Base-by-base conservation (phyloP, 441 rosid species). In the Aleurites moluccanus region DNA sequence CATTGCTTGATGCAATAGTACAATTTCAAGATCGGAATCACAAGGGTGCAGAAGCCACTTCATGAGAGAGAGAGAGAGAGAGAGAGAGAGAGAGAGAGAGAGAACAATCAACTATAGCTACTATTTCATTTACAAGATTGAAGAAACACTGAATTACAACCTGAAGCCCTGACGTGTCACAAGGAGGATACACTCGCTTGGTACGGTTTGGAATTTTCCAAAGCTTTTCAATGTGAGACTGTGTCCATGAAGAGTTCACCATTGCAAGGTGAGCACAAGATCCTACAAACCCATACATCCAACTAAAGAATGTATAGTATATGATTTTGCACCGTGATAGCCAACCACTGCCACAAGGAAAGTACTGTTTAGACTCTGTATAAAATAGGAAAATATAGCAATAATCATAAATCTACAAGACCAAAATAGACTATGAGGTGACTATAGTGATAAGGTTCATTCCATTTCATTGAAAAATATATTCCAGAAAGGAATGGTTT, bases 171-270 rank as follows among this genome's bases (percentile, higher is more conserved):
- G 91, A 91, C 73, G 98, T 95, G 77, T 92, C 94, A 72, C 99
- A 92, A 56, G 98, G 98, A 67, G 99, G 99, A 74, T 92, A 95
- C 42, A 92, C 96, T 73, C 92, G 87, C 86, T 73, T 90, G 60
- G 78, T 91, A 47, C 90, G 84, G 42, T 84, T 77, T 0, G 93
- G 93, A 75, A 91, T 87, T 73, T 82, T 80, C 98, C 99, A 92
- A 66, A 92, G 93, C 76, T 87, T 86, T 83, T 88, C 87, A 60
- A 95, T 90, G 81, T 95, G 99, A 14, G 90, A 87, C 64, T 68
- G 85, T 40, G 98, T 95, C 99, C 99, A 95, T 14, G 98, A 92
- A 80, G 99, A 95, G 79, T 95, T 95, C 44, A 95, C 98, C 93
- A 95, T 89, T 21, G 90, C 97, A 79, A 92, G 86, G 70, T 95